Base-by-base conservation (phyloP, 1,284 basidiomycete species). In the Microbotryomycetes sp. region DNA sequence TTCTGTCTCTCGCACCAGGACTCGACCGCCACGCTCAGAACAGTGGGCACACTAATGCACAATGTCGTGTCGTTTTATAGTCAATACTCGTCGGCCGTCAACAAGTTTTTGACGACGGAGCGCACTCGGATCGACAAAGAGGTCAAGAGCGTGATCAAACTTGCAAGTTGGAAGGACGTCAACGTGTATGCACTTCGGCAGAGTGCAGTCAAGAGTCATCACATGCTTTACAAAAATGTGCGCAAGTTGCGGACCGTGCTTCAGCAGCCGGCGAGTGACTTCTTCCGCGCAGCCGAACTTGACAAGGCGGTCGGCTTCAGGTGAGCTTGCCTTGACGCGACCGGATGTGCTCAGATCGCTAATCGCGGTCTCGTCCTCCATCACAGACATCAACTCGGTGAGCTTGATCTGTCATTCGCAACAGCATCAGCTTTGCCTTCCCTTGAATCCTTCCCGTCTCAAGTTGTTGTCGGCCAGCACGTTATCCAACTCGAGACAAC, bases 101-200 rank as follows among this genome's bases (percentile, higher is more conserved):
- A 77, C 6, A 73, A 77, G 6, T 80, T 79, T 6, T 76, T 96
- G n/a, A 69, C 74, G 4, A 76, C 80, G 9, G 85, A 91, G 74
- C 83, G 86, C 60, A 77, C 75, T 2, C 74, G 74, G 1, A 76
- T 97, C 49, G 91, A 97, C 76, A 87, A 86, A 70, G 88, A 94
- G 58, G 83, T 98, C 58, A 82, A 81, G 62, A 85, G 84, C 58
- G 88, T 90, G 73, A 88, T 98, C 80, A 92, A 92, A 75, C 81
- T 99, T 46, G 96, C 96, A 0, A 96, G 92, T 72, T 98, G 96
- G 96, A 94, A 89, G 75, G 96, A 99, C 74, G 81, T 94, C 73
- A 99, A 98, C 72, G 87, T 98, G 12, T 88, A 91, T 68, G 92
- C 96, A 3, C 81, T 99, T 66, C 89, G 88, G 75, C 86, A 89